A percentile compares a stretch with the other conserved stretches of the same genome.
Evolutionary conservation across 192 early-diverging fungal species (phyloP).

Genomic region (Backusella mclennaniae): DNA sequence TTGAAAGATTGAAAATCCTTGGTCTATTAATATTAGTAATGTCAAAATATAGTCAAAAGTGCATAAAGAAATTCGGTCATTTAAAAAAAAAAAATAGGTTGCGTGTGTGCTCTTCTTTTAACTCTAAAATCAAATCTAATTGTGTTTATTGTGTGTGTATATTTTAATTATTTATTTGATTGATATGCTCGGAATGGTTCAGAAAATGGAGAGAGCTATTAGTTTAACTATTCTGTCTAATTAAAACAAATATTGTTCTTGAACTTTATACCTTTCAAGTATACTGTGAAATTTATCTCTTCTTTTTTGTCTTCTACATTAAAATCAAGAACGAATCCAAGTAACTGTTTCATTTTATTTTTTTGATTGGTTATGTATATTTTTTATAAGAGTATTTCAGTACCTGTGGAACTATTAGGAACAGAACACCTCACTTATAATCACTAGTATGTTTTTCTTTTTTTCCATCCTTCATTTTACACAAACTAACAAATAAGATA

Average conservation of each 20-base stretch:
- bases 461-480: not conserved
- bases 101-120: not conserved
- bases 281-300: no score
- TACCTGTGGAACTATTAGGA: not conserved
- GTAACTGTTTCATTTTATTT: not conserved
- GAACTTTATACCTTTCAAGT: not conserved
- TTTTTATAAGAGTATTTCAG: not conserved
- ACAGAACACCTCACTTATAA: not conserved
- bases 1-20: not conserved
- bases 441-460: not conserved
- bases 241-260: not conserved
- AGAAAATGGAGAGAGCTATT: no score
- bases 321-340: not conserved
- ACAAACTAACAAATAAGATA: not conserved
- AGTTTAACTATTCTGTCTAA: not conserved
- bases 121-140: not conserved
- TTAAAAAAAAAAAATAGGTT: not conserved
- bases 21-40: not conserved
- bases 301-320: not conserved
- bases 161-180: not conserved
- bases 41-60: not conserved
- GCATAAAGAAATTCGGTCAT: not conserved
- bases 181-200: not conserved
- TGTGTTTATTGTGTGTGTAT: not conserved
- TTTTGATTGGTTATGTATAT: not conserved